These are phyloP conservation scores for Pseudohalonectria lignicola DNA, from an alignment of 2,329 filamentous ascomycete species.

Conservation along the genomic window DNA sequence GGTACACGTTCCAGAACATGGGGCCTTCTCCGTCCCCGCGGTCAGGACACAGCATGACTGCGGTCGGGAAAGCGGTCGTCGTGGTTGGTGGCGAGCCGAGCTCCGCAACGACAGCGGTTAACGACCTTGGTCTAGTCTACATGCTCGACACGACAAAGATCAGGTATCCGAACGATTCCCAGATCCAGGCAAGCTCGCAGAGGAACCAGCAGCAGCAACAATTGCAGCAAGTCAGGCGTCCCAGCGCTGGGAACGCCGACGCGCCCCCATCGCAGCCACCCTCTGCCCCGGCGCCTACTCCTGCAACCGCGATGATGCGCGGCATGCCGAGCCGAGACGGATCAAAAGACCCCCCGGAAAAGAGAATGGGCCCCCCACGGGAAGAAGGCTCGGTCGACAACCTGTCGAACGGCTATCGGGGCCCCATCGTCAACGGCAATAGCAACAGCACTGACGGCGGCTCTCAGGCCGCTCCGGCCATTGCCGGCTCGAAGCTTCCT, in stretches of 20 bases:
- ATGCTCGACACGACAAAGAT: slow-evolving; percentile 94
- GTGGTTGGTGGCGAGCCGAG: slow-evolving; percentile 92
- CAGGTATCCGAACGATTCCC: slow-evolving; percentile 74
- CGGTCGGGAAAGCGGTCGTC: slow-evolving; percentile 83
- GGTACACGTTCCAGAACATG: slow-evolving; percentile 99
- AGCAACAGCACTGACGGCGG: slow-evolving; percentile 9
- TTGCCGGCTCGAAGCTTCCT: slow-evolving; percentile 30
- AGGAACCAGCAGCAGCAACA: slow-evolving; percentile 5
- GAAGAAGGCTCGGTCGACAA: slow-evolving; percentile 21
- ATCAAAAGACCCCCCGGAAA: slow-evolving; percentile 40
- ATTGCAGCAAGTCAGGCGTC: slow-evolving; percentile 13
- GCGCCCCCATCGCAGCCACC: too few relatives aligned
- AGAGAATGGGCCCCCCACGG: slow-evolving; percentile 27
- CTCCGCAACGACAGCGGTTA: slow-evolving; percentile 67
- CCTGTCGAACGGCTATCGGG: slow-evolving; percentile 28
- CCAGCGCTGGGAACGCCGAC: slow-evolving; percentile 13
- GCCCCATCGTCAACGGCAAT: slow-evolving; percentile 13
- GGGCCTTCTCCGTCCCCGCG: slow-evolving; percentile 86
- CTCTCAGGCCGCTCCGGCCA: too few relatives aligned
- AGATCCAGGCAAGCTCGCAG: slow-evolving; percentile 21
- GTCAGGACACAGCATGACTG: slow-evolving; percentile 96
- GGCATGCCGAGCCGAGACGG: too few relatives aligned
- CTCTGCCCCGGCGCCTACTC: too few relatives aligned
- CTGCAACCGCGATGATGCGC: too few relatives aligned
- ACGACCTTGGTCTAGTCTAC: slow-evolving; percentile 81